Conservation (phyloP, 2,329 filamentous ascomycete species). For the Ophidiomyces ophidiicola region DNA sequence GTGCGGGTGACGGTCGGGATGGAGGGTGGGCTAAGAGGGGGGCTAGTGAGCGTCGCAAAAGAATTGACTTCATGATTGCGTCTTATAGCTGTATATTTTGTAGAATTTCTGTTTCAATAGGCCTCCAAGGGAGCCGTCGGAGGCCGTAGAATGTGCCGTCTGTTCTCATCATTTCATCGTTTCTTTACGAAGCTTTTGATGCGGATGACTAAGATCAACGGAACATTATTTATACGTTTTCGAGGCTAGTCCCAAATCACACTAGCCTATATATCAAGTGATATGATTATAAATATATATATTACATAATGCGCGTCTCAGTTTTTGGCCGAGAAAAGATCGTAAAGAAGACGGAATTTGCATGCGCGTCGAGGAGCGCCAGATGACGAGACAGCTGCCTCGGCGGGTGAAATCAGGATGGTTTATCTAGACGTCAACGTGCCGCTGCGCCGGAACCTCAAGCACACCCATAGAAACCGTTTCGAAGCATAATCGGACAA, state of each 20-base stretch:
- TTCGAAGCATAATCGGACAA: not conserved
- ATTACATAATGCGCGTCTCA: too few relatives aligned
- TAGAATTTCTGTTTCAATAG: not conserved
- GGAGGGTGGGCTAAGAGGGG: slow-evolving; percentile 16
- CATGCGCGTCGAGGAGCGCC: too few relatives aligned
- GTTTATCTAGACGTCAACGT: too few relatives aligned
- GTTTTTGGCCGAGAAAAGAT: too few relatives aligned
- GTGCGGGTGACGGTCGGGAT: slow-evolving; percentile 4
- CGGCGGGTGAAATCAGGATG: too few relatives aligned
- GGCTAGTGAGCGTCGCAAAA: slow-evolving; percentile 18
- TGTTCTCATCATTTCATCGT: not conserved
- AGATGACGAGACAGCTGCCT: too few relatives aligned
- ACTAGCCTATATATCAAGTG: too few relatives aligned
- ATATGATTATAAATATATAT: too few relatives aligned
- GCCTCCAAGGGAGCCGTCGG: not conserved
- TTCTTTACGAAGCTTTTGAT: not conserved
- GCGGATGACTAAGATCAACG: not conserved
- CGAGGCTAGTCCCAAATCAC: too few relatives aligned
- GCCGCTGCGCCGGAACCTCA: not conserved
- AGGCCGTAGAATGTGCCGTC: not conserved
- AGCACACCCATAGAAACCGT: not conserved
- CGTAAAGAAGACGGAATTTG: too few relatives aligned
- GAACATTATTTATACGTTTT: not conserved
- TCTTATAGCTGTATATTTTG: too few relatives aligned
- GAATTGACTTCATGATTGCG: slow-evolving; percentile 24